phyloP scores from a whole-genome alignment of 495 filamentous ascomycete genomes.

The Penicillium turbatum region DNA sequence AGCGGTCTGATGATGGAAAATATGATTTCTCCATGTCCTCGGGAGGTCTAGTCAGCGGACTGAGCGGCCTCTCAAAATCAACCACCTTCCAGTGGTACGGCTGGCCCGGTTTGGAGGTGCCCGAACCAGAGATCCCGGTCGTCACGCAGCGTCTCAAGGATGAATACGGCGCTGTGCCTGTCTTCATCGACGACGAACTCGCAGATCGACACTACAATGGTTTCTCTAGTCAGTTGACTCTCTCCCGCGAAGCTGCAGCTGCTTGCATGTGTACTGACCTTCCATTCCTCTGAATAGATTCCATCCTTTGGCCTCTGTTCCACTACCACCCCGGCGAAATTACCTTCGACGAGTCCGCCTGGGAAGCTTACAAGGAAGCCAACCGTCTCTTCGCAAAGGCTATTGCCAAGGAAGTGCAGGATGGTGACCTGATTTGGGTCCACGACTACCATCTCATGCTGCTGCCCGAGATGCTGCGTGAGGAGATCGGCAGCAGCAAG shows the following conservation, averaged over 20 bases:
- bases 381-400: constrained; percentile 84
- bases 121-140: constrained; percentile 60
- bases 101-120: constrained; percentile 88
- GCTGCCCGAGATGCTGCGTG: constrained; percentile 85
- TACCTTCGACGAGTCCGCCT: constrained; percentile 90
- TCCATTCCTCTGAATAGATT: constrained; percentile 55
- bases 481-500: constrained; percentile 68
- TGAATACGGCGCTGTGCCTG: constrained; percentile 67
- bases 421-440: constrained; percentile 93
- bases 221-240: constrained; percentile 65
- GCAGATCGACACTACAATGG: constrained; percentile 83
- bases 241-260: background rate
- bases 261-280: background rate
- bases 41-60: constrained; percentile 84
- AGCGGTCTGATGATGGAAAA: constrained; percentile 74
- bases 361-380: constrained; percentile 87
- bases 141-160: constrained; percentile 66
- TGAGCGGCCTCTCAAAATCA: constrained; percentile 84
- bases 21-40: constrained; percentile 95
- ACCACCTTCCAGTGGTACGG: constrained; percentile 97
- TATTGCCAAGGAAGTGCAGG: constrained; percentile 74
- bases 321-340: constrained; percentile 98
- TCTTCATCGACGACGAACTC: constrained; percentile 74
- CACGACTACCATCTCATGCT: constrained; percentile 99
- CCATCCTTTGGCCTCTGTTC: constrained; percentile 95